A percentile compares a stretch with the other conserved stretches of the same genome.
phyloP scores from a whole-genome alignment of 2,329 filamentous ascomycete genomes.

The Nakataea oryzae region DNA sequence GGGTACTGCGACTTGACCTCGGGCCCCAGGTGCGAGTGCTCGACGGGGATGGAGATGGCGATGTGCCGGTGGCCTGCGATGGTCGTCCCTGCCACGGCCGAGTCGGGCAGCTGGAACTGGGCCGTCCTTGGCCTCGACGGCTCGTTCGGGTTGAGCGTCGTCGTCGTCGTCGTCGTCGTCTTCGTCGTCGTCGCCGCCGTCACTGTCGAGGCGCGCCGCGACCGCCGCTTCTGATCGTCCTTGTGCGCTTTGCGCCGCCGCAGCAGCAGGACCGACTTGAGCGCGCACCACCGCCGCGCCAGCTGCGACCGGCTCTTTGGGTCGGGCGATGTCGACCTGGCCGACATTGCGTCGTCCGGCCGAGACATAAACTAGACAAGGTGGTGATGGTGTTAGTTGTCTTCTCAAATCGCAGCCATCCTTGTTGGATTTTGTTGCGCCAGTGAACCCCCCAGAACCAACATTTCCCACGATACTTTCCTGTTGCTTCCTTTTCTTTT shows the following conservation, averaged over 20 bases:
- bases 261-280: slow-evolving; percentile 19
- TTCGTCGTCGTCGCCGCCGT: neutral
- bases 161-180: neutral
- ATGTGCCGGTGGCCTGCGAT: slow-evolving; percentile 45
- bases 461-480: too few relatives aligned
- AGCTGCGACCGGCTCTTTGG: neutral
- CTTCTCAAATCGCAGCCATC: slow-evolving; percentile 11
- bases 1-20: slow-evolving; percentile 14
- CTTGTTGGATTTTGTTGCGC: neutral
- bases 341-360: neutral
- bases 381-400: neutral
- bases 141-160: neutral
- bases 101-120: slow-evolving; percentile 37
- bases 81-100: slow-evolving; percentile 42
- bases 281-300: neutral
- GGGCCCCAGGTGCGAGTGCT: slow-evolving; percentile 32
- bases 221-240: slow-evolving; percentile 9
- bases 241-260: slow-evolving; percentile 20
- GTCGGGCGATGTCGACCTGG: neutral
- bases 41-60: slow-evolving; percentile 48
- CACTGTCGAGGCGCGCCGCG: slow-evolving; percentile 4
- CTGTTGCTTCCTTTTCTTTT: neutral
- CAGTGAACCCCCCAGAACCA: neutral
- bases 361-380: slow-evolving; percentile 2
- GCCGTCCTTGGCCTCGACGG: slow-evolving; percentile 6